phyloP scores from a whole-genome alignment of 768 basidiomycete genomes.

The Mycena crocata region DNA sequence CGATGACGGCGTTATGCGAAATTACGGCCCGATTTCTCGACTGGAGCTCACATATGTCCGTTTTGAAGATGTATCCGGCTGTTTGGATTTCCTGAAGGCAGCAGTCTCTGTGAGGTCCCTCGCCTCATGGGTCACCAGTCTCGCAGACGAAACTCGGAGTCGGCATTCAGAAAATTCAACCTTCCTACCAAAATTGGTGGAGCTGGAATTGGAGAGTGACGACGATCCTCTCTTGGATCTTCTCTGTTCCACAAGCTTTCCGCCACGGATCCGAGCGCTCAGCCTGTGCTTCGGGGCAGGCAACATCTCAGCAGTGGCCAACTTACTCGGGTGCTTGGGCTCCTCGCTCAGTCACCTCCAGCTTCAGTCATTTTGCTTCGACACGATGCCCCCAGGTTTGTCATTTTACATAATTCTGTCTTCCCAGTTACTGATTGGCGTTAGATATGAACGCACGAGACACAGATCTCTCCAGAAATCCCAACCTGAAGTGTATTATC shows the following conservation, averaged over 20 bases:
- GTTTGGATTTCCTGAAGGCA: neutral
- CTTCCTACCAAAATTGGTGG: conserved; percentile 11
- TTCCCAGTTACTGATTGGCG: conserved; percentile 2
- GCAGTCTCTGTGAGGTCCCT: conserved; percentile 13
- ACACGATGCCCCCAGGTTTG: neutral
- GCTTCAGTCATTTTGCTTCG: conserved; percentile 4
- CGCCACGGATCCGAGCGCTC: conserved; percentile 12
- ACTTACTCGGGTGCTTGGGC: conserved; percentile 6
- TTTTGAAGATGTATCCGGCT: conserved; percentile 2
- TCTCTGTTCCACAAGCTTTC: neutral
- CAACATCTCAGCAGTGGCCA: conserved; percentile 2
- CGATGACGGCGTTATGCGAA: conserved; percentile 2
- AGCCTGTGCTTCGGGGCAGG: conserved; percentile 5
- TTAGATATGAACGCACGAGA: conserved; percentile 5
- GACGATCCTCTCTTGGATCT: conserved; percentile 12
- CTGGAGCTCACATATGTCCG: conserved; percentile 15
- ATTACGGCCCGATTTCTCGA: conserved; percentile 4
- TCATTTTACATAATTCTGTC: neutral
- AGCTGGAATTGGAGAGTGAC: conserved; percentile 4
- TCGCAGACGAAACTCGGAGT: neutral
- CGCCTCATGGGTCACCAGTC: conserved; percentile 2
- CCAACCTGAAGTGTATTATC: conserved; percentile 2
- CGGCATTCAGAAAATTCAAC: neutral
- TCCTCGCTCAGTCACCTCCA: conserved; percentile 12
- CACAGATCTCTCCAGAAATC: conserved; percentile 6